Percentiles rank a stretch among this genome's conserved stretches.
These are phyloP conservation scores for Saccharomycopsis sp. DNA, from an alignment of 805 yeast species.

Conservation along the genomic window DNA sequence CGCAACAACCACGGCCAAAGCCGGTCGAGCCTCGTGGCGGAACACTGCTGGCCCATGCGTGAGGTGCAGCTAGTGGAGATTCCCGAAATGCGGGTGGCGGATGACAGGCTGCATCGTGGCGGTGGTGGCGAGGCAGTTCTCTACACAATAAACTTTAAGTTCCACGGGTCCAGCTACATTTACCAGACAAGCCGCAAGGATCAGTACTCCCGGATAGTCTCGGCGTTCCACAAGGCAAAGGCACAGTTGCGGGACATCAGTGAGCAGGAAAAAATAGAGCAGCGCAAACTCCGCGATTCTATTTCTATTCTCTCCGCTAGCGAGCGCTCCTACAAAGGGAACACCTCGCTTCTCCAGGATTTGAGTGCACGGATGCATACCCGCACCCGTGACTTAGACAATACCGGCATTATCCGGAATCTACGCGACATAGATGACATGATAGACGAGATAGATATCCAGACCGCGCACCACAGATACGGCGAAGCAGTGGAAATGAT, in stretches of 20 bases:
- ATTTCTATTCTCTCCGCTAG: conserved; percentile 33
- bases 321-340: conserved; percentile 24
- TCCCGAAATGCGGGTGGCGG: conserved; percentile 22
- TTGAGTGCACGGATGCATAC: conserved; percentile 57
- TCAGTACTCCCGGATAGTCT: conserved; percentile 47
- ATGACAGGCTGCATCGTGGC: conserved; percentile 23
- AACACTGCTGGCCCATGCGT: conserved; percentile 70
- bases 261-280: conserved; percentile 41
- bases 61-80: conserved; percentile 47
- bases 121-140: conserved; percentile 21
- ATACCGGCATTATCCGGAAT: conserved; percentile 35
- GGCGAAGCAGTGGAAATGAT: conserved; percentile 34
- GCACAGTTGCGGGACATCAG: conserved; percentile 52
- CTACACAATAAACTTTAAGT: conserved; percentile 40
- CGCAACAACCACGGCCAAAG: conserved; percentile 28
- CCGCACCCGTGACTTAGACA: conserved; percentile 46
- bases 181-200: conserved; percentile 56
- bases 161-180: conserved; percentile 44
- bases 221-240: conserved; percentile 54
- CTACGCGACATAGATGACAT: conserved; percentile 51
- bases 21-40: conserved; percentile 44
- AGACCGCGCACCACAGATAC: conserved; percentile 54
- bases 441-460: conserved; percentile 64
- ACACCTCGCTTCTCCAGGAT: conserved; percentile 44
- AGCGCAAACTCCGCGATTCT: conserved; percentile 39